These are phyloP conservation scores for Pseudocercospora crystallina DNA, from an alignment of 2,329 filamentous ascomycete genomes.

Conservation along the genomic window DNA sequence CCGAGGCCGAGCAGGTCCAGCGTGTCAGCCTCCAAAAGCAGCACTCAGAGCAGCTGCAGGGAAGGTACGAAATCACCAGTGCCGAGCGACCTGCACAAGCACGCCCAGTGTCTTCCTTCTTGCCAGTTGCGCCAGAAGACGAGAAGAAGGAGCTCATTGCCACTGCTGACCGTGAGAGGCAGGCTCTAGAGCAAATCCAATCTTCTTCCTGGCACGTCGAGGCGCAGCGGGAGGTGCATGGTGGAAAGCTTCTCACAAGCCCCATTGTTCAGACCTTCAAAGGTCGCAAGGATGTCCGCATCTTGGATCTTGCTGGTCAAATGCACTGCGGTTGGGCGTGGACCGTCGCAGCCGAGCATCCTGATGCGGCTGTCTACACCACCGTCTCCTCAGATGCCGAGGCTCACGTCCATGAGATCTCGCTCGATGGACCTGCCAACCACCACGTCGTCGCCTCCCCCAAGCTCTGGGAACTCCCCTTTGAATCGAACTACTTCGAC, in stretches of 20 bases:
- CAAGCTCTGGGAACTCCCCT: slow-evolving; percentile 77
- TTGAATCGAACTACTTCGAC: slow-evolving; percentile 83
- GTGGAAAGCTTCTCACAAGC: slow-evolving; percentile 59
- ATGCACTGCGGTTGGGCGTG: slow-evolving; percentile 91
- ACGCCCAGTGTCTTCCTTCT: slow-evolving; percentile 48
- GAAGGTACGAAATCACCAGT: slow-evolving; percentile 74
- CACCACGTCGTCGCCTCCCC: slow-evolving; percentile 80
- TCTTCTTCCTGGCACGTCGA: slow-evolving; percentile 63
- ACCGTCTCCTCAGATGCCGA: slow-evolving; percentile 51
- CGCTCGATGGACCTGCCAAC: slow-evolving; percentile 80
- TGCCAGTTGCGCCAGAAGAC: slow-evolving; percentile 38
- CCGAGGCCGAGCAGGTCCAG: slow-evolving; percentile 82
- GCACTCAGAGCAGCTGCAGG: slow-evolving; percentile 78
- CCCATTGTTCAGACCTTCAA: slow-evolving; percentile 46
- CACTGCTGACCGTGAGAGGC: slow-evolving; percentile 68
- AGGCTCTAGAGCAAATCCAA: slow-evolving; percentile 71
- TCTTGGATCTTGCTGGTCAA: slow-evolving; percentile 85
- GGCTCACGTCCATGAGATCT: slow-evolving; percentile 57
- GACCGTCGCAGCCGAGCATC: slow-evolving; percentile 84
- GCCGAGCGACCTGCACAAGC: slow-evolving; percentile 43
- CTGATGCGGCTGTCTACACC: slow-evolving; percentile 82
- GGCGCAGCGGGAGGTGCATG: slow-evolving; percentile 60
- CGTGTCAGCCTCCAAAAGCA: slow-evolving; percentile 70
- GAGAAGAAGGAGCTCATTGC: slow-evolving; percentile 35
- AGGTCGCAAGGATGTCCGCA: slow-evolving; percentile 53